Conservation (phyloP, 306 rosid genomes). For the Vigna reflexopilosa region DNA sequence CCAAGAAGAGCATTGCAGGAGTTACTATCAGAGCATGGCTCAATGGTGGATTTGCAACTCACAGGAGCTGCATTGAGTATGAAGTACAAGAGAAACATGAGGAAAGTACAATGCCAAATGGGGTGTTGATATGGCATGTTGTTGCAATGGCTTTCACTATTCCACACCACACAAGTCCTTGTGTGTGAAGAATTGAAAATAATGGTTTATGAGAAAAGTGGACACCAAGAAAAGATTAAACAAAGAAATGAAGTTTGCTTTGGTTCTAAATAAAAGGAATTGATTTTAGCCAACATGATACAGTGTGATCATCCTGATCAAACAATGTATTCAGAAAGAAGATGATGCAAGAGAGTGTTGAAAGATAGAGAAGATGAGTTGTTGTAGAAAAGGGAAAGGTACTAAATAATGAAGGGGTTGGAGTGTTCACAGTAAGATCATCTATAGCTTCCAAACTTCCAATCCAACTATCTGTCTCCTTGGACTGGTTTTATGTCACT, state of each 20-base stretch:
- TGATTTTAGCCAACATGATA: not conserved
- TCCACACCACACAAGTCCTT: constrained; percentile 1
- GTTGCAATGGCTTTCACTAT: constrained; percentile 16
- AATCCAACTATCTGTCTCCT: not conserved
- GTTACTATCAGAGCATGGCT: constrained; percentile 73
- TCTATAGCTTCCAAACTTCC: not conserved
- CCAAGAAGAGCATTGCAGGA: constrained; percentile 77
- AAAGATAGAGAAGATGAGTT: not conserved
- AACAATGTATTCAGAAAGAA: not conserved
- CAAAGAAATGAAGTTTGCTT: constrained; percentile 32
- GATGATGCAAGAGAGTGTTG: not conserved
- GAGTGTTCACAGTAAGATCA: not conserved
- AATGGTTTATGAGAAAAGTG: not conserved
- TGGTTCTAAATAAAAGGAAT: not conserved
- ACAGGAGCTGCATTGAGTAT: constrained; percentile 53
- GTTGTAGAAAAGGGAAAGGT: not conserved
- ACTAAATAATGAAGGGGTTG: not conserved
- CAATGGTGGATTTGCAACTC: constrained; percentile 73
- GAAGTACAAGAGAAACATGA: constrained; percentile 37
- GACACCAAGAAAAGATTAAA: not conserved
- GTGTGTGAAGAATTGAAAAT: not conserved
- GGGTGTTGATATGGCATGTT: constrained; percentile 50
- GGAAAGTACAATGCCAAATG: constrained; percentile 4
- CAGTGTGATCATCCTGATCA: not conserved
- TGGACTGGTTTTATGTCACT: not conserved